A percentile compares a stretch with the other conserved stretches of the same genome.
Conservation (phyloP, 805 yeast species). For the Pichia membranifaciens region DNA sequence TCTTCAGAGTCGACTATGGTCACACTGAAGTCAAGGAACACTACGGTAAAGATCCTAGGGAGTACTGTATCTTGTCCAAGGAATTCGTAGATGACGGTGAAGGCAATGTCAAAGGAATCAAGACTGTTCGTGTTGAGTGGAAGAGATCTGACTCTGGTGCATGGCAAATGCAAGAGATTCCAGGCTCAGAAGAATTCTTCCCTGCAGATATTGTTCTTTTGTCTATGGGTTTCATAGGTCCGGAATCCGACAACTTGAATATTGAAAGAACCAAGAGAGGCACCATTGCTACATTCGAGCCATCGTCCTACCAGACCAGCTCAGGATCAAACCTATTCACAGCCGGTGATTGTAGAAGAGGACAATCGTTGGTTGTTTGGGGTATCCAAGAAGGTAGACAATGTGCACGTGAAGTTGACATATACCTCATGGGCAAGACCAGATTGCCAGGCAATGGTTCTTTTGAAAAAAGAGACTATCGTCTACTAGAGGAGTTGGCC, state of each 20-base stretch:
- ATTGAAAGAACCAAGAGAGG: constrained; percentile 76
- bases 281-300: constrained; percentile 60
- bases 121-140: constrained; percentile 98
- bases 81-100: constrained; percentile 93
- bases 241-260: constrained; percentile 74
- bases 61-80: constrained; percentile 89
- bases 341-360: constrained; percentile 99
- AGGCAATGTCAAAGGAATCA: constrained; percentile 92
- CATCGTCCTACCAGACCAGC: constrained; percentile 61
- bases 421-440: constrained; percentile 68
- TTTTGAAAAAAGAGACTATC: constrained; percentile 77
- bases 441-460: constrained; percentile 93
- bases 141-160: constrained; percentile 91
- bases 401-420: constrained; percentile 92
- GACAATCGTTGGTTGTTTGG: constrained; percentile 97
- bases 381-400: constrained; percentile 99
- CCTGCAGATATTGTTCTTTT: constrained; percentile 90
- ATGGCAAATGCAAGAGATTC: constrained; percentile 98
- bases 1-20: constrained; percentile 96
- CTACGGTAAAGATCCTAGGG: constrained; percentile 96
- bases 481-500: constrained; percentile 70
- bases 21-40: constrained; percentile 92
- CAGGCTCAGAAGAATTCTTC: constrained; percentile 89
- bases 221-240: constrained; percentile 98
- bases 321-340: constrained; percentile 70